Conservation (phyloP, 176 grass and related monocot genomes). For the Triticum dicoccoides region DNA sequence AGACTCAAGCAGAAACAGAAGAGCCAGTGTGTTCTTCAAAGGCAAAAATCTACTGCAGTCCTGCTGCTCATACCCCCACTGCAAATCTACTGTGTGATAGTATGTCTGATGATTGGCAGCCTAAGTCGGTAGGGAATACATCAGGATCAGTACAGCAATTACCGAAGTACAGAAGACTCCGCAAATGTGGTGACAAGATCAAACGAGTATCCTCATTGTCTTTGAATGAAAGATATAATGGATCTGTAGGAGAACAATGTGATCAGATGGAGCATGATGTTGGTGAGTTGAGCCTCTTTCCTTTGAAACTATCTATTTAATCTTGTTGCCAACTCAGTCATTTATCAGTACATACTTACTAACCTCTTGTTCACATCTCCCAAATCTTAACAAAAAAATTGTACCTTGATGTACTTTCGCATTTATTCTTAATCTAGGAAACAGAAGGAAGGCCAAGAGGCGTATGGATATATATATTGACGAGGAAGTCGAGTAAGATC, state of each 20-base stretch:
- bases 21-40: slow-evolving; percentile 29
- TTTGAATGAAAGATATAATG: slow-evolving; percentile 45
- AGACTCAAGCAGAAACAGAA: slow-evolving; percentile 31
- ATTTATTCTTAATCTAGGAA: slow-evolving; percentile 39
- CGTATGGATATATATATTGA: slow-evolving; percentile 56
- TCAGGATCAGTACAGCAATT: slow-evolving; percentile 41
- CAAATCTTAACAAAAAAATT: neutral
- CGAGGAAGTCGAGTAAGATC: slow-evolving; percentile 81
- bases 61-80: slow-evolving; percentile 43
- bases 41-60: slow-evolving; percentile 39
- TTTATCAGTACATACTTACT: neutral
- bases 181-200: slow-evolving; percentile 71
- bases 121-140: slow-evolving; percentile 32
- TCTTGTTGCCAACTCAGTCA: neutral
- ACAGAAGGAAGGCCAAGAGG: slow-evolving; percentile 45
- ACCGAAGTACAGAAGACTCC: slow-evolving; percentile 71
- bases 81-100: slow-evolving; percentile 56
- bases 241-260: slow-evolving; percentile 20
- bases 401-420: slow-evolving; percentile 24
- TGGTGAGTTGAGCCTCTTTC: slow-evolving; percentile 43
- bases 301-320: neutral
- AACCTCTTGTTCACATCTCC: neutral
- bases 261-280: slow-evolving; percentile 20
- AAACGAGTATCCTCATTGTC: slow-evolving; percentile 37
- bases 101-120: slow-evolving; percentile 51